Evolutionary conservation across 352 stramenopile species (phyloP).

Genomic region (Phytophthora megakarya): DNA sequence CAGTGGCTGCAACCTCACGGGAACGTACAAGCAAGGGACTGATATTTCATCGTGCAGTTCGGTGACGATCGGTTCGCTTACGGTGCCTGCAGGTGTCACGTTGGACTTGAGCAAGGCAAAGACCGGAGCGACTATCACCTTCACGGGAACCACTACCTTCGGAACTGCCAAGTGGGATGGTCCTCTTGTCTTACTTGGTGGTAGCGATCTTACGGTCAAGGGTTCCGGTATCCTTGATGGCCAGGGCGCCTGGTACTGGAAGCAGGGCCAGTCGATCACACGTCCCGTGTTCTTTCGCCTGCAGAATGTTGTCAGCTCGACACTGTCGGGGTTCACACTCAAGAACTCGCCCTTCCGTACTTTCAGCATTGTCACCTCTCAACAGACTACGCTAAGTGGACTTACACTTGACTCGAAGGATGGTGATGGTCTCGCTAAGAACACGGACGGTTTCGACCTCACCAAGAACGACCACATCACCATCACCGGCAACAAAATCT

Average conservation of each 20-base stretch:
- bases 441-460: conserved; percentile 36
- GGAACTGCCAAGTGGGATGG: conserved; percentile 38
- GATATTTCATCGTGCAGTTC: conserved; percentile 26
- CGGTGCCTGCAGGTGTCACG: conserved; percentile 38
- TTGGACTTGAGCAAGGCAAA: conserved; percentile 40
- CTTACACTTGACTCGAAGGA: conserved; percentile 19
- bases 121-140: conserved; percentile 37
- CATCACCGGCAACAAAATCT: conserved; percentile 39
- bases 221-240: conserved; percentile 39
- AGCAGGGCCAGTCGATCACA: conserved; percentile 34
- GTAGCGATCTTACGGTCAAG: conserved; percentile 37
- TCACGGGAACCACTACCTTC: conserved; percentile 43
- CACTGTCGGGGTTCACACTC: conserved; percentile 36
- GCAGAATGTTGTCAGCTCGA: conserved; percentile 32
- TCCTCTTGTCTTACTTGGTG: conserved; percentile 32
- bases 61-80: conserved; percentile 32
- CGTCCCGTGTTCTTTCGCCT: conserved; percentile 42
- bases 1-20: conserved; percentile 25
- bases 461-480: conserved; percentile 37
- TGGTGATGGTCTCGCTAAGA: conserved; percentile 14
- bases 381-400: conserved; percentile 23
- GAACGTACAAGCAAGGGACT: conserved; percentile 27
- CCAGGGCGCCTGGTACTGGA: conserved; percentile 47
- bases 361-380: conserved; percentile 35
- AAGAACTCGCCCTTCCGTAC: conserved; percentile 39